A percentile compares a stretch with the other conserved stretches of the same genome.
Conservation (phyloP, 2,329 filamentous ascomycete species). For the Botrytis porri region DNA sequence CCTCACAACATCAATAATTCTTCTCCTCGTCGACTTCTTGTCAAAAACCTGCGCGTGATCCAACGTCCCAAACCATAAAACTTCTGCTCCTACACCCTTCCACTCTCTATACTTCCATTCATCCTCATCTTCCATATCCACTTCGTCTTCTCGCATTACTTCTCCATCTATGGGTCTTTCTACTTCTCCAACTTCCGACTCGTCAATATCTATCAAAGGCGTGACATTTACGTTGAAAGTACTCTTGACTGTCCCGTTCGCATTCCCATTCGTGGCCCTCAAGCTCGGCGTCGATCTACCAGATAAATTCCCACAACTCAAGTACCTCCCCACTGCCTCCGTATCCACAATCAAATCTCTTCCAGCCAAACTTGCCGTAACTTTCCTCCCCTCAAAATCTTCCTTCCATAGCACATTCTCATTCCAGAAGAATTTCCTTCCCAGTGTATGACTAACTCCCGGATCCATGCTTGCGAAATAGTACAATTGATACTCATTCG, state of each 20-base stretch:
- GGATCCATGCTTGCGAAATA: constrained; percentile 60
- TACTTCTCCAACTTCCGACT: background rate
- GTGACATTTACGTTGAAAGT: background rate
- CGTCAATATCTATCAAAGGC: constrained; percentile 13
- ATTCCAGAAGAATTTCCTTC: constrained; percentile 59
- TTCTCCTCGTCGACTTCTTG: constrained; percentile 35
- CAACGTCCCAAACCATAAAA: constrained; percentile 53
- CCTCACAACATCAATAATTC: constrained; percentile 37
- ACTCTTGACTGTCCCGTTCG: background rate
- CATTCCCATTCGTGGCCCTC: constrained; percentile 30
- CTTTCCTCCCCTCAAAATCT: constrained; percentile 44
- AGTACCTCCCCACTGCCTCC: constrained; percentile 50
- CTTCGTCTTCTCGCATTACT: constrained; percentile 15
- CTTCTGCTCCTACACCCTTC: constrained; percentile 41
- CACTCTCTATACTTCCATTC: constrained; percentile 37
- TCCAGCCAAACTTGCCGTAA: constrained; percentile 50
- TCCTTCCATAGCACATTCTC: constrained; percentile 61
- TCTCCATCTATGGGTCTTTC: background rate
- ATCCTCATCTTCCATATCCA: constrained; percentile 28
- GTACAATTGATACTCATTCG: constrained; percentile 58
- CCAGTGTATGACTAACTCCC: constrained; percentile 55
- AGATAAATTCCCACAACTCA: constrained; percentile 38
- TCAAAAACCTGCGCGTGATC: constrained; percentile 58
- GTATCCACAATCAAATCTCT: constrained; percentile 56
- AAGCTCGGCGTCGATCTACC: constrained; percentile 18